A percentile compares a stretch with the other conserved stretches of the same genome.
These are phyloP conservation scores for Pugionium dolabratum DNA, from an alignment of 345 rosid species.

Conservation along the genomic window DNA sequence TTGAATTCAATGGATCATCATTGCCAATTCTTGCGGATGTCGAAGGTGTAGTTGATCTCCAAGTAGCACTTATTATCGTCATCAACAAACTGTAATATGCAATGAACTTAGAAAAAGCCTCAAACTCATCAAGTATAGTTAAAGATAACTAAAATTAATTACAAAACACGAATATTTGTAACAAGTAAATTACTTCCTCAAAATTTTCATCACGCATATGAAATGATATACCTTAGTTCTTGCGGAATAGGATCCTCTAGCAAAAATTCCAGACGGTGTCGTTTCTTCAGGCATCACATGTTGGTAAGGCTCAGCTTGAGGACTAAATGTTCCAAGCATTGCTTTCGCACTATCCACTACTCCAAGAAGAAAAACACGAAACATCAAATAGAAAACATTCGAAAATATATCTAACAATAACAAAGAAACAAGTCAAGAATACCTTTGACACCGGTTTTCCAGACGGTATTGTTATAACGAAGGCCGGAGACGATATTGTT, in stretches of 20 bases:
- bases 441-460: conserved; percentile 88
- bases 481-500: conserved; percentile 93
- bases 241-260: conserved; percentile 87
- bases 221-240: conserved; percentile 57
- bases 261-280: conserved; percentile 87
- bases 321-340: conserved; percentile 96
- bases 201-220: not conserved
- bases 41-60: conserved; percentile 91
- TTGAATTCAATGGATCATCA: conserved; percentile 25
- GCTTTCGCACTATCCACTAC: conserved; percentile 82
- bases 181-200: not conserved
- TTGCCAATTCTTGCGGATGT: conserved; percentile 79
- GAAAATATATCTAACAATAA: not conserved
- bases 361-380: not conserved
- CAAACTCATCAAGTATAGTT: not conserved
- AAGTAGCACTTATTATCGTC: conserved; percentile 85
- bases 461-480: conserved; percentile 76
- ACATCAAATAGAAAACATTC: not conserved
- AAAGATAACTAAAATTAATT: not conserved
- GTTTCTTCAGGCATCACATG: conserved; percentile 80
- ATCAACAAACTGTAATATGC: conserved; percentile 62
- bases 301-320: conserved; percentile 78
- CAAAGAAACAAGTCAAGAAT: not conserved
- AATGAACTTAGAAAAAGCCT: not conserved
- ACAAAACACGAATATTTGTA: not conserved